Evolutionary conservation across 2,329 filamentous ascomycete species (phyloP).

Genomic region (Aspergillus puulaauensis): DNA sequence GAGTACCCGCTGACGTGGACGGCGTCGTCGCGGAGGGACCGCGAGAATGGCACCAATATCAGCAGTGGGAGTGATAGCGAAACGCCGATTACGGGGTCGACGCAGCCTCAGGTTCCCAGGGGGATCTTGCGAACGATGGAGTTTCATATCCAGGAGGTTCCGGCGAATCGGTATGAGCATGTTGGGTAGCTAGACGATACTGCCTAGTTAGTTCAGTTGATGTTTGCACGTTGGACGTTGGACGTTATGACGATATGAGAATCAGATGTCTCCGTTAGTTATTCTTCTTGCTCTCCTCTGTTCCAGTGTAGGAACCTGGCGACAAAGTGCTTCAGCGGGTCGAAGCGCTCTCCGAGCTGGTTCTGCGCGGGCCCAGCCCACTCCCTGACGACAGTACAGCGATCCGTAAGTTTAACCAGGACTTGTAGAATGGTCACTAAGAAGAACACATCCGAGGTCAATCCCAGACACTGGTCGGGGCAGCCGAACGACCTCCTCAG

Average conservation of each 20-base stretch:
- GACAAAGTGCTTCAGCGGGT: not conserved
- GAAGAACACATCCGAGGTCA: not conserved
- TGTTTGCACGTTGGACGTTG: too few species aligned
- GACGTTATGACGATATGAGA: not conserved
- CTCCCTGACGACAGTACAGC: not conserved
- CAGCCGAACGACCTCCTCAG: too few species aligned
- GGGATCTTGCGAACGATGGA: slow-evolving; percentile 5
- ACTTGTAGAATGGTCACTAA: not conserved
- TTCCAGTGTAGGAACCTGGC: not conserved
- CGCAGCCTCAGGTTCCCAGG: not conserved
- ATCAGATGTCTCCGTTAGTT: not conserved
- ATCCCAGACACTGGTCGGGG: too few species aligned
- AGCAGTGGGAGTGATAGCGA: not conserved
- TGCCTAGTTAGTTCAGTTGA: not conserved
- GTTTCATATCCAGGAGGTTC: not conserved
- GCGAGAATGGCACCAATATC: too few species aligned
- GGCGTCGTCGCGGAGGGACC: not conserved
- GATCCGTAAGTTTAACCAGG: not conserved
- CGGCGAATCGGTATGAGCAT: not conserved
- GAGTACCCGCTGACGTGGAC: slow-evolving; percentile 9
- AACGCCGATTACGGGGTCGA: not conserved
- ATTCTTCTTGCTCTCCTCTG: not conserved
- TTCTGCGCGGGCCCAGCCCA: not conserved
- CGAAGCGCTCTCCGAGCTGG: not conserved
- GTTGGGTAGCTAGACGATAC: not conserved